These are phyloP conservation scores for Sordariomycetes sp. DNA, from an alignment of 2,329 filamentous ascomycete species.

Conservation along the genomic window DNA sequence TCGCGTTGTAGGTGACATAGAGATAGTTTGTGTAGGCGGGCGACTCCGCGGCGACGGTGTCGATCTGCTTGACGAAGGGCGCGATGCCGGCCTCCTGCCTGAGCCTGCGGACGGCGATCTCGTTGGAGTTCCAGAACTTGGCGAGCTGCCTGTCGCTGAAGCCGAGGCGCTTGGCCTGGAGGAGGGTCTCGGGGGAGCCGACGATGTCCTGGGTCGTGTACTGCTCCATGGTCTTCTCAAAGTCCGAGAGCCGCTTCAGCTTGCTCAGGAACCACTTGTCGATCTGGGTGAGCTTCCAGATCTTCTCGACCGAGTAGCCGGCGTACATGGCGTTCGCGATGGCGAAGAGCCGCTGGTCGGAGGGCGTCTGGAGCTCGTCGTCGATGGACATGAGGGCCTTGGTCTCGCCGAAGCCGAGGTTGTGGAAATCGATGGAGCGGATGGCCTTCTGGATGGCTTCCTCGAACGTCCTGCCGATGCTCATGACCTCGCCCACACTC, in stretches of 20 bases:
- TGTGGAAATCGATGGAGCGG: slow-evolving; percentile 87
- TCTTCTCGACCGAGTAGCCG: slow-evolving; percentile 90
- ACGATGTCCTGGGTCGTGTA: slow-evolving; percentile 56
- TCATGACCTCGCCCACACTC: slow-evolving; percentile 99
- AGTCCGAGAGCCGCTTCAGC: slow-evolving; percentile 84
- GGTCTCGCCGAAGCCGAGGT: slow-evolving; percentile 88
- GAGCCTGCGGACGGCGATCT: slow-evolving; percentile 75
- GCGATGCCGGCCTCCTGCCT: slow-evolving; percentile 78
- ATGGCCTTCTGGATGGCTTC: slow-evolving; percentile 99
- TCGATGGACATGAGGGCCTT: slow-evolving; percentile 91
- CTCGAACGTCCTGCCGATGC: slow-evolving; percentile 91
- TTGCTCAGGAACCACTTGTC: slow-evolving; percentile 97
- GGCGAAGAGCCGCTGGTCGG: slow-evolving; percentile 92
- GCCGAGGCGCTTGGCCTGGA: slow-evolving; percentile 83
- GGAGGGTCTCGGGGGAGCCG: slow-evolving; percentile 54
- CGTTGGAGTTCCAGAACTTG: slow-evolving; percentile 89
- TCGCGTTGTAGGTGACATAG: slow-evolving; percentile 91
- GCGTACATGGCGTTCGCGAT: slow-evolving; percentile 96
- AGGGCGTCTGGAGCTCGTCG: slow-evolving; percentile 90
- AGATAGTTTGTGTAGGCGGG: slow-evolving; percentile 92
- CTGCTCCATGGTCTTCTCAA: slow-evolving; percentile 66
- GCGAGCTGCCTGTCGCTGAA: slow-evolving; percentile 92
- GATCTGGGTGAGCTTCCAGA: slow-evolving; percentile 97
- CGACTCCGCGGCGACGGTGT: slow-evolving; percentile 96
- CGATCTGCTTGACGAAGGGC: slow-evolving; percentile 94